Evolutionary conservation across 768 basidiomycete species (phyloP).

Genomic region (Arthromyces matolae): DNA sequence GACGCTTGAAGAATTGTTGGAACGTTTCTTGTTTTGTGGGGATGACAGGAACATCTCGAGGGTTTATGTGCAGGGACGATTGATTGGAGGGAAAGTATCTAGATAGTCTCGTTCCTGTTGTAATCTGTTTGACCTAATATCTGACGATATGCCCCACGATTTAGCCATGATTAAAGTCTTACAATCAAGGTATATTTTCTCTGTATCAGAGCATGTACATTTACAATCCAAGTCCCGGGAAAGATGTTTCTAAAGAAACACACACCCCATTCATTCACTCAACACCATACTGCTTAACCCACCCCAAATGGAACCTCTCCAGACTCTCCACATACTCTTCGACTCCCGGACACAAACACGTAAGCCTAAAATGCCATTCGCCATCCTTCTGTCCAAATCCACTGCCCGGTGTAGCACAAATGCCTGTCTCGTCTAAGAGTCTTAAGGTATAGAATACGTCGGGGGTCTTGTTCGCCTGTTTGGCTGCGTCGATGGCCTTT

Average conservation of each 20-base stretch:
- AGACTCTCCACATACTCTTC: constrained; percentile 88
- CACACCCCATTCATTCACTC: no score
- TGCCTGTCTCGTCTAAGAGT: constrained; percentile 84
- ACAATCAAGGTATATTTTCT: no score
- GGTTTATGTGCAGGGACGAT: constrained; percentile 80
- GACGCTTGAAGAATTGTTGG: constrained; percentile 48
- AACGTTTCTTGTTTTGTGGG: constrained; percentile 82
- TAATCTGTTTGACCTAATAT: no score
- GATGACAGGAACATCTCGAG: constrained; percentile 79
- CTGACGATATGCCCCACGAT: neutral
- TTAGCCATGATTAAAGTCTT: no score
- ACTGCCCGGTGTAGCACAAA: constrained; percentile 90
- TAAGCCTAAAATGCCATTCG: constrained; percentile 88
- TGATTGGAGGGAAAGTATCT: constrained; percentile 66
- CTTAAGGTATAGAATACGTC: constrained; percentile 87
- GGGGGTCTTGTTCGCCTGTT: constrained; percentile 68
- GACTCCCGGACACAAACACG: constrained; percentile 91
- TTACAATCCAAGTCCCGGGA: no score
- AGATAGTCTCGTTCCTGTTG: no score
- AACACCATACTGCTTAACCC: constrained; percentile 24
- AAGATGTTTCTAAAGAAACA: no score
- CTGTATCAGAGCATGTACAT: no score
- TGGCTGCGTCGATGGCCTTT: constrained; percentile 71
- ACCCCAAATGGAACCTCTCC: constrained; percentile 44
- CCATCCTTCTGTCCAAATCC: constrained; percentile 94